Percentiles rank a stretch among this genome's conserved stretches.
Evolutionary conservation across 148 eudicot species (phyloP).

Genomic region (Silene conica): DNA sequence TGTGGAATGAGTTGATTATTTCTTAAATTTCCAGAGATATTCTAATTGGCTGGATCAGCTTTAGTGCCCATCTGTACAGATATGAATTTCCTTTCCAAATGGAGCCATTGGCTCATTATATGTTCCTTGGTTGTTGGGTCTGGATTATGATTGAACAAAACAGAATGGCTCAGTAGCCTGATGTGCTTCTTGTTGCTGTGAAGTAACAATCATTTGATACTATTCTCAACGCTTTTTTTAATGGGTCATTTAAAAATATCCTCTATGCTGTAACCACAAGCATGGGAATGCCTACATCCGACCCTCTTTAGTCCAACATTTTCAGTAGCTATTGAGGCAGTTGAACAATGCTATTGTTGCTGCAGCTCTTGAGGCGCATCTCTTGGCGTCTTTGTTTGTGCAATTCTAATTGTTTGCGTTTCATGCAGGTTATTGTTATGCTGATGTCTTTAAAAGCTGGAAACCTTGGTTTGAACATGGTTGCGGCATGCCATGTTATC

Average conservation of each 20-base stretch:
- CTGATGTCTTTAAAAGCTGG: constrained; percentile 98
- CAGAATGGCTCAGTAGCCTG: not conserved
- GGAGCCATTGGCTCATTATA: too few relatives aligned
- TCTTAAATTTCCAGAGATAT: not conserved
- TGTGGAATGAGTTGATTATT: not conserved
- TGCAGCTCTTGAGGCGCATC: not conserved
- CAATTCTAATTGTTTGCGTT: not conserved
- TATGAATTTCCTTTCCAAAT: too few relatives aligned
- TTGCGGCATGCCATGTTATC: constrained; percentile 92
- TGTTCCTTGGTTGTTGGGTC: not conserved
- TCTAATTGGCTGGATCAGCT: not conserved
- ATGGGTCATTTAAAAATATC: not conserved
- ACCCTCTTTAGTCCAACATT: too few relatives aligned
- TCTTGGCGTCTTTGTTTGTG: not conserved
- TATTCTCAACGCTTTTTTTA: not conserved
- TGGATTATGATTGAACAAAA: not conserved
- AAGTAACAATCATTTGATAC: not conserved
- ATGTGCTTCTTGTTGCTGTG: not conserved
- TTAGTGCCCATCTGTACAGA: not conserved
- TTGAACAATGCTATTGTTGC: too few relatives aligned
- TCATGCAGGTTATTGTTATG: constrained; percentile 81
- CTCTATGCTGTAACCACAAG: not conserved
- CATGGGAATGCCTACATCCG: too few relatives aligned
- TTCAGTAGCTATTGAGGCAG: too few relatives aligned
- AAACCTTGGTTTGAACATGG: constrained; percentile 97